These are phyloP conservation scores for Lumnitzera racemosa DNA, from an alignment of 345 rosid species.

Conservation along the genomic window DNA sequence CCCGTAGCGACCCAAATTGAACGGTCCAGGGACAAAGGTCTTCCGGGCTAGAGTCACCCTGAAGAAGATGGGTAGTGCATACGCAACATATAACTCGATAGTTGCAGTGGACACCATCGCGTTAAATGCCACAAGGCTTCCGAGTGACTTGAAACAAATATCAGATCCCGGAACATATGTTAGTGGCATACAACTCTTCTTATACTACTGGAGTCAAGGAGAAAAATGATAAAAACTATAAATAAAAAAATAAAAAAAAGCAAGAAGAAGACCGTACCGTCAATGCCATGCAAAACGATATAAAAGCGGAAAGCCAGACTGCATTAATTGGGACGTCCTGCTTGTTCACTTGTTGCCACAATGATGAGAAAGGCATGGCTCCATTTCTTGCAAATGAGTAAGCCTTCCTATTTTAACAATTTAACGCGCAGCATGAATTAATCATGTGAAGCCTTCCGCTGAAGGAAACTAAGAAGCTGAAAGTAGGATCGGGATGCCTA, in stretches of 20 bases:
- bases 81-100: slow-evolving; percentile 90
- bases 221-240: not conserved
- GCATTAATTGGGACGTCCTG: slow-evolving; percentile 85
- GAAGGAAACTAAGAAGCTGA: no score
- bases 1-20: slow-evolving; percentile 68
- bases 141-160: slow-evolving; percentile 53
- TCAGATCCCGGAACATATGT: no score
- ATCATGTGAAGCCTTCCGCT: no score
- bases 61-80: slow-evolving; percentile 76
- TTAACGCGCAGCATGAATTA: no score
- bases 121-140: slow-evolving; percentile 84
- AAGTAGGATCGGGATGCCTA: slow-evolving; percentile 9
- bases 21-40: slow-evolving; percentile 68
- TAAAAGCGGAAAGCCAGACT: slow-evolving; percentile 69
- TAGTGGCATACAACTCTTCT: no score
- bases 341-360: slow-evolving; percentile 88
- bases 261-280: slow-evolving; percentile 40
- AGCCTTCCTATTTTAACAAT: slow-evolving; percentile 60
- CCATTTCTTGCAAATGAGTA: slow-evolving; percentile 97
- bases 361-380: slow-evolving; percentile 75
- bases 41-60: slow-evolving; percentile 79
- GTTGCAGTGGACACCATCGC: slow-evolving; percentile 98
- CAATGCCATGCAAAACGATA: slow-evolving; percentile 92
- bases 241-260: no score
- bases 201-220: no score